A percentile compares a stretch with the other conserved stretches of the same genome.
Conservation (phyloP, 2,329 filamentous ascomycete species). For the Sporothrix phasma region DNA sequence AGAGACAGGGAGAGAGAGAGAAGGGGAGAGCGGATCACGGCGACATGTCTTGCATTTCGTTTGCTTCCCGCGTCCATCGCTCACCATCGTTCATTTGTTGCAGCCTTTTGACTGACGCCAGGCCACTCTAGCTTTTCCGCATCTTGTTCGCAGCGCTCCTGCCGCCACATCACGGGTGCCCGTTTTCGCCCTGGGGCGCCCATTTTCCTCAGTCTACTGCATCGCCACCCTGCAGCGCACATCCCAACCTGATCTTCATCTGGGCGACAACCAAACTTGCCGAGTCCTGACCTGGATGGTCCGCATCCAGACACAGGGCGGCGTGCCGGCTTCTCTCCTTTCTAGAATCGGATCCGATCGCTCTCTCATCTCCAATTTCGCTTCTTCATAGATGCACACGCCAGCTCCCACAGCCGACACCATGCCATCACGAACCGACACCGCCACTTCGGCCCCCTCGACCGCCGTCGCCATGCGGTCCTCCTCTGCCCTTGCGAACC, state of each 20-base stretch:
- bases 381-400: not conserved
- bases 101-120: not conserved
- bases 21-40: not conserved
- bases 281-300: not conserved
- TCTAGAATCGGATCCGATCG: not conserved
- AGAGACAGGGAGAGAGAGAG: not conserved
- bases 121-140: not conserved
- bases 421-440: slow-evolving; percentile 14
- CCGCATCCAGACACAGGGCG: slow-evolving; percentile 1
- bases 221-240: not conserved
- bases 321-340: not conserved
- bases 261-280: not conserved
- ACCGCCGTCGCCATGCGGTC: not conserved
- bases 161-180: not conserved
- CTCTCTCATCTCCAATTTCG: not conserved
- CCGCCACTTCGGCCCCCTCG: not conserved
- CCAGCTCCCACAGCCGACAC: not conserved
- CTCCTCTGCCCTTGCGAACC: not conserved
- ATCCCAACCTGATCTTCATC: not conserved
- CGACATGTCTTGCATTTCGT: not conserved
- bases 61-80: not conserved
- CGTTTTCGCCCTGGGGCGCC: not conserved
- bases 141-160: not conserved
- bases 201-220: not conserved
- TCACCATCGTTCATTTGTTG: not conserved